Conservation (phyloP, 805 yeast species). For the Candida ovalis region DNA sequence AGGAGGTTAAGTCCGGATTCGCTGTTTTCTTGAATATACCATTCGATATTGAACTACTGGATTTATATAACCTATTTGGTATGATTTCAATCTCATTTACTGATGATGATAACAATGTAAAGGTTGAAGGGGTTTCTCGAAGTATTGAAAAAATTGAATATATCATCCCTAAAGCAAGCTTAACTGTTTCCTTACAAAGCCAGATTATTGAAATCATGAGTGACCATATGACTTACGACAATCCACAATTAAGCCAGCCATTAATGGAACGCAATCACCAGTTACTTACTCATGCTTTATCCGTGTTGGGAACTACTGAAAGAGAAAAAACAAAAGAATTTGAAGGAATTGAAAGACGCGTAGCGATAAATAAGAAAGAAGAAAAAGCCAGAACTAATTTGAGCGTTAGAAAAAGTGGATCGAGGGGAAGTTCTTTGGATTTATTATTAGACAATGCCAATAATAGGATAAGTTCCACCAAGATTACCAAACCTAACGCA, state of each 20-base stretch:
- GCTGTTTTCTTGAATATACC: conserved; percentile 62
- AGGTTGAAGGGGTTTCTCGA: conserved; percentile 26
- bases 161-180: conserved; percentile 28
- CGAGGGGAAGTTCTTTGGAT: conserved; percentile 23
- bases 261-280: conserved; percentile 30
- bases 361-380: conserved; percentile 7
- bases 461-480: conserved; percentile 21
- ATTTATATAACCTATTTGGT: conserved; percentile 25
- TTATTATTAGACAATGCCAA: conserved; percentile 6
- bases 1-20: conserved; percentile 57
- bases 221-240: conserved; percentile 33
- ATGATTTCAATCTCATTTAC: conserved; percentile 23
- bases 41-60: conserved; percentile 36
- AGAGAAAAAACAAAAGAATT: conserved; percentile 4
- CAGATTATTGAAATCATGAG: conserved; percentile 36
- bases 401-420: conserved; percentile 4
- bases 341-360: conserved; percentile 5
- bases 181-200: conserved; percentile 35
- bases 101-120: conserved; percentile 15
- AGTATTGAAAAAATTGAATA: conserved; percentile 20
- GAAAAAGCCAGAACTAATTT: conserved; percentile 8
- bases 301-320: conserved; percentile 11
- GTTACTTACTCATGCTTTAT: conserved; percentile 14
- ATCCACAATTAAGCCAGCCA: conserved; percentile 25
- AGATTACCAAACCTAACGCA: conserved; percentile 12